Percentiles rank a stretch among this genome's conserved stretches.
Evolutionary conservation across 2,329 filamentous ascomycete genomes (phyloP).

Genomic region (Colletotrichum sp.): DNA sequence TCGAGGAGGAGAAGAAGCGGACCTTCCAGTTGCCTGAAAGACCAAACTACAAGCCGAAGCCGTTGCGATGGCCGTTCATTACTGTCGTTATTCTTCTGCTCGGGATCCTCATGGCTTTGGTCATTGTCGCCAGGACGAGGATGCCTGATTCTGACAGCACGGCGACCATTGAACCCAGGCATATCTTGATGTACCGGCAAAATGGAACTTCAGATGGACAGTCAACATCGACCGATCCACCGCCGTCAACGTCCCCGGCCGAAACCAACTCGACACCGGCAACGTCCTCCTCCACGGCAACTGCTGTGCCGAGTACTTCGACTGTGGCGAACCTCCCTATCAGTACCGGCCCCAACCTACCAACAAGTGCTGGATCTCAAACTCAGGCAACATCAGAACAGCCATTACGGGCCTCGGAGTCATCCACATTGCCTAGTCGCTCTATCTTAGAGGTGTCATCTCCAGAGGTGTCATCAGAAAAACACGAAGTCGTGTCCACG

Average conservation of each 20-base stretch:
- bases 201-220: not conserved
- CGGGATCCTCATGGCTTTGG: constrained; percentile 27
- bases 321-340: not conserved
- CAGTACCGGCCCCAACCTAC: not conserved
- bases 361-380: not conserved
- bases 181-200: not conserved
- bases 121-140: constrained; percentile 29
- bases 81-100: constrained; percentile 27
- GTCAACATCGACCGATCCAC: not conserved
- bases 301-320: not conserved
- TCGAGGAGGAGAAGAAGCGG: not conserved
- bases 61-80: constrained; percentile 38
- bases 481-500: not conserved
- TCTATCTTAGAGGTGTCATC: not conserved
- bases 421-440: not conserved
- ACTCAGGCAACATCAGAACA: not conserved
- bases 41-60: constrained; percentile 35
- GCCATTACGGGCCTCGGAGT: not conserved
- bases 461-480: not conserved
- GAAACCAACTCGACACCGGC: not conserved
- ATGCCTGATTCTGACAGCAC: constrained; percentile 36
- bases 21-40: not conserved
- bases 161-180: constrained; percentile 24
- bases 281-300: not conserved
- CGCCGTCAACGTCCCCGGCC: not conserved